Conservation (phyloP, 1,284 basidiomycete species). For the Psilocybe mexicana region DNA sequence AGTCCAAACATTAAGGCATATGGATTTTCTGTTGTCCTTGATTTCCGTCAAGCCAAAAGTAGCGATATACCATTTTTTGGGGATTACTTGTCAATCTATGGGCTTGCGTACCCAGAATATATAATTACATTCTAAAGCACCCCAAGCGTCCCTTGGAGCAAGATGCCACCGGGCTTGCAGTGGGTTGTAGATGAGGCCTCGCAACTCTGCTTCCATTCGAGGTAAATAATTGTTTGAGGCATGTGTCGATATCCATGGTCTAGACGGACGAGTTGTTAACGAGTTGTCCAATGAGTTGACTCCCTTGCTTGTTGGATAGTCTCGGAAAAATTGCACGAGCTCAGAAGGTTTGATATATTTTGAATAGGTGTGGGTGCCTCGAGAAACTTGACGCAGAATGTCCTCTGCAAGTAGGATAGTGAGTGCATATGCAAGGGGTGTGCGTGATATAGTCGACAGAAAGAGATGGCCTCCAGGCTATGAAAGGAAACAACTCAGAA, state of each 20-base stretch:
- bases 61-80: not conserved
- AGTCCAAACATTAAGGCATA: conserved; percentile 47
- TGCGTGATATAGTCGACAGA: conserved; percentile 95
- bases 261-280: conserved; percentile 16
- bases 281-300: conserved; percentile 1
- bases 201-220: conserved; percentile 74
- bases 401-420: conserved; percentile 93
- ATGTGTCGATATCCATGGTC: conserved; percentile 39
- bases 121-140: conserved; percentile 75
- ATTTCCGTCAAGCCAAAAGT: not conserved
- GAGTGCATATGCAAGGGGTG: conserved; percentile 85
- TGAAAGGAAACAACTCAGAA: not conserved
- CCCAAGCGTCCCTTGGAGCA: conserved; percentile 59
- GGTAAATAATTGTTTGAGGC: conserved; percentile 44
- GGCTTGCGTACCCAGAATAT: conserved; percentile 81
- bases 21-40: not conserved
- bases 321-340: conserved; percentile 81
- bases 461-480: conserved; percentile 96
- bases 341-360: conserved; percentile 93
- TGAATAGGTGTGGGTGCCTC: conserved; percentile 89
- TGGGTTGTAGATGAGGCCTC: conserved; percentile 84
- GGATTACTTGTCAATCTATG: conserved; percentile 7
- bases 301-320: conserved; percentile 37
- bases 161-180: conserved; percentile 75
- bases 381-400: conserved; percentile 78